Evolutionary conservation across 106 monocot species (phyloP).

Genomic region (Posidonia australis): DNA sequence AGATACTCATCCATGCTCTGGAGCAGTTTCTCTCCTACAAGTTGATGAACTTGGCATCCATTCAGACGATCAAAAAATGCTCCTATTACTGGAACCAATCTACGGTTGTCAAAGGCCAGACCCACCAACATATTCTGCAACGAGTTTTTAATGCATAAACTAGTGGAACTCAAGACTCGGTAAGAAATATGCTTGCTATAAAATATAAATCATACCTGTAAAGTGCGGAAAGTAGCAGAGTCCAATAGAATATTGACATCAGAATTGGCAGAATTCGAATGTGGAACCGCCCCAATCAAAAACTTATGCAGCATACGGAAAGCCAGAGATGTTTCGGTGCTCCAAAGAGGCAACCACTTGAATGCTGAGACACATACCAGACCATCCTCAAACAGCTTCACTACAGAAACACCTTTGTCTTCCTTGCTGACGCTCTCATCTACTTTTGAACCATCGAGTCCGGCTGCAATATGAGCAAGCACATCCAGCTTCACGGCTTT

Average conservation of each 20-base stretch:
- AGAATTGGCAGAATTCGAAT: slow-evolving; percentile 2
- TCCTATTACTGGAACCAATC: slow-evolving; percentile 57
- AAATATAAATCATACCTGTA: slow-evolving; percentile 40
- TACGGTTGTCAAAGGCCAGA: slow-evolving; percentile 41
- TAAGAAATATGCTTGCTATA: neutral
- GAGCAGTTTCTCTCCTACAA: slow-evolving; percentile 42
- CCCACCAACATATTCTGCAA: slow-evolving; percentile 61
- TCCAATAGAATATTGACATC: slow-evolving; percentile 18
- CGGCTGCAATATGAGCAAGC: slow-evolving; percentile 45
- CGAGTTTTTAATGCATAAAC: neutral
- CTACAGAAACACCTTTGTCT: slow-evolving; percentile 1
- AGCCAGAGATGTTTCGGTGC: slow-evolving; percentile 64
- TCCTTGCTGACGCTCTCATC: slow-evolving; percentile 9
- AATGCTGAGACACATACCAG: slow-evolving; percentile 71
- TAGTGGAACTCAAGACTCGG: neutral
- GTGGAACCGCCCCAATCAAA: slow-evolving; percentile 43
- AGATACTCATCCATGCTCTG: slow-evolving; percentile 62
- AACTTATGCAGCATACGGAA: slow-evolving; percentile 64
- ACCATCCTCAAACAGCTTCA: slow-evolving; percentile 58
- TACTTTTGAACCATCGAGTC: slow-evolving; percentile 5
- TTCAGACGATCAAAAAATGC: slow-evolving; percentile 51
- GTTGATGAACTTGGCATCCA: slow-evolving; percentile 32
- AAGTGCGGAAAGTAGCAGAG: slow-evolving; percentile 39
- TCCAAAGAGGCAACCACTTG: slow-evolving; percentile 75
- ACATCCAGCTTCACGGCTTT: slow-evolving; percentile 76